phyloP scores from a whole-genome alignment of 108 stramenopile genomes.

The Epipyxis sp. region DNA sequence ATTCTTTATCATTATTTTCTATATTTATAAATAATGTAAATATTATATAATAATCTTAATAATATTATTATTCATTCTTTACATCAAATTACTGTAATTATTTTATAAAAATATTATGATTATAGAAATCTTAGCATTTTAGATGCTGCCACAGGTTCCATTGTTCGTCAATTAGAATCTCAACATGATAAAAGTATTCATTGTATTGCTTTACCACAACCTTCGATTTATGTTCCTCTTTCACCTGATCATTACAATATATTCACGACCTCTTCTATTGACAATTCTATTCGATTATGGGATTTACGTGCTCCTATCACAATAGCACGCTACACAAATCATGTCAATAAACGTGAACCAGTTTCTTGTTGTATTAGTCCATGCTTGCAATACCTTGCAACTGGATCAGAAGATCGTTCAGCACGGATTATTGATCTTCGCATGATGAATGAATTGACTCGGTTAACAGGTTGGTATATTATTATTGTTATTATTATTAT shows the following conservation, averaged over 20 bases:
- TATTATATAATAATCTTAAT: too few species aligned
- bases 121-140: not conserved
- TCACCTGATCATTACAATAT: constrained; percentile 9
- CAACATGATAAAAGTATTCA: constrained; percentile 12
- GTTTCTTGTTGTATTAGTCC: constrained; percentile 17
- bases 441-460: too few species aligned
- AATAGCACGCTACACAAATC: not conserved
- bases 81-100: too few species aligned
- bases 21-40: too few species aligned
- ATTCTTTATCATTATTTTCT: not conserved
- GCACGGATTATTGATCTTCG: too few species aligned
- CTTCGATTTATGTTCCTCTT: constrained; percentile 13
- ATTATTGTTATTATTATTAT: too few species aligned
- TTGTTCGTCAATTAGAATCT: not conserved
- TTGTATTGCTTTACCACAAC: constrained; percentile 20
- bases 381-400: constrained; percentile 39
- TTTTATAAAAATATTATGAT: too few species aligned
- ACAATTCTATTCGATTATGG: constrained; percentile 32
- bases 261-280: constrained; percentile 28
- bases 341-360: constrained; percentile 26
- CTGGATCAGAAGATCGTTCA: constrained; percentile 42
- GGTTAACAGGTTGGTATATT: too few species aligned
- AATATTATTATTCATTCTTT: too few species aligned
- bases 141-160: constrained; percentile 25
- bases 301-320: constrained; percentile 23